Evolutionary conservation across 352 stramenopile genomes (phyloP).

Genomic region (Phytopythium litorale): DNA sequence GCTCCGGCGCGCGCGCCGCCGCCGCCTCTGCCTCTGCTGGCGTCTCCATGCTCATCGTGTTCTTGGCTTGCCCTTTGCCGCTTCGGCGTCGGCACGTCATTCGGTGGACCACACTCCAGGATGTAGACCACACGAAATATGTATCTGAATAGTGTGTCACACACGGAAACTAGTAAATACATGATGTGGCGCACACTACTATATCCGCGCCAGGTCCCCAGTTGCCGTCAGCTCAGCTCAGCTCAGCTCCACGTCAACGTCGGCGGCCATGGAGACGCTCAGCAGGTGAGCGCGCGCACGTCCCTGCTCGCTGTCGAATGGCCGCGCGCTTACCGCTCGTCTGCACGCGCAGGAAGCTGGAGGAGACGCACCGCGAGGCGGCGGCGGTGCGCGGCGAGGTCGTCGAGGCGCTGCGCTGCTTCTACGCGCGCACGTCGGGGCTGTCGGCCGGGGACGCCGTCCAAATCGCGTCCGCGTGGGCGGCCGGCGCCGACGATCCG

Average conservation of each 20-base stretch:
- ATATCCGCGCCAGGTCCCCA: too few species aligned
- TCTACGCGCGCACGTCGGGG: constrained; percentile 53
- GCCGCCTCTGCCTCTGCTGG: not conserved
- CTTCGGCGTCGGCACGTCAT: too few species aligned
- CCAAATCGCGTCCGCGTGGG: constrained; percentile 50
- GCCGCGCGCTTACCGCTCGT: not conserved
- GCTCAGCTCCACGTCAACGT: constrained; percentile 1
- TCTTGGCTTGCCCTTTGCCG: too few species aligned
- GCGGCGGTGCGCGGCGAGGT: constrained; percentile 46
- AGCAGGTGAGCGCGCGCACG: constrained; percentile 1
- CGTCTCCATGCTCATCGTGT: too few species aligned
- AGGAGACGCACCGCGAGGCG: constrained; percentile 67
- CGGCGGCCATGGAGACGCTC: not conserved
- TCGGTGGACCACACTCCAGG: too few species aligned
- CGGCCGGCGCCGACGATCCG: constrained; percentile 4
- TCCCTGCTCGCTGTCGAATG: not conserved
- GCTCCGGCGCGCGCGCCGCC: constrained; percentile 18
- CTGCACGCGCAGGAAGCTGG: constrained; percentile 40
- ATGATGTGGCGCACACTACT: too few species aligned
- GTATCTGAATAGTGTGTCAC: not conserved
- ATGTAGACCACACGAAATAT: too few species aligned
- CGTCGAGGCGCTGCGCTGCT: constrained; percentile 51
- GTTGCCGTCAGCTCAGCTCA: not conserved
- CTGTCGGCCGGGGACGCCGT: constrained; percentile 65
- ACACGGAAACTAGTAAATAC: not conserved